Evolutionary conservation across 352 stramenopile genomes (phyloP), one percentile per base, ranked within the genome.

Genomic region (Phytophthora megakarya): DNA sequence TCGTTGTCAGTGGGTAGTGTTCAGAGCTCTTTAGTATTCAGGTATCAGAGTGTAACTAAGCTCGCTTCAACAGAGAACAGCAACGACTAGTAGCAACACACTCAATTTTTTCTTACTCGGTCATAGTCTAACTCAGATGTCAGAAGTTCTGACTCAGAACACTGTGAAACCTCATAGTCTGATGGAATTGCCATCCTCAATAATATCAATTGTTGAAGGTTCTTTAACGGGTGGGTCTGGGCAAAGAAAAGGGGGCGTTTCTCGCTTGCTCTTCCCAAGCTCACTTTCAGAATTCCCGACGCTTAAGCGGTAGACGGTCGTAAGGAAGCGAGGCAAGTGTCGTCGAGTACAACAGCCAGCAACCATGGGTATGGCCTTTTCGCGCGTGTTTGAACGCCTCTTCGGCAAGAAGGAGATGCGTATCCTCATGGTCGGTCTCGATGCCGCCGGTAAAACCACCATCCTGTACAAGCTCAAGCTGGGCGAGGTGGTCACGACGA

Each of bases 381-480:
- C 88, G 72, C 86, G 92, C 75, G 72, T 99, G 58, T 99, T 99
- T 81, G 93, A 98, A 68, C 89, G 81, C 71, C 89, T 99, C 65
- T 99, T 99, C 83, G 97, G 97, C 52, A 98, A 93, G 70, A 99
- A 99, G 75, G 97, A 99, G 88, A 97, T 99, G 58, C 92, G 98
- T 61, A 99, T 99, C 75, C 81, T 99, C 16, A 99, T 99, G 86
- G 80, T 99, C 11, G 98, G 98, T 59, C 88, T 99, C 23, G 98
- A 99, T 76, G 98, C 98, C 80, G 97, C 98, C 23, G 98, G 98
- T 28, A 46, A 58, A 48, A 58, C 50, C n/a, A 58, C 50, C 22
- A 58, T 58, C 18, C 26, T 58, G 37, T 58, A 58, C 50, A 58
- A 58, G n/a, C 50, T 58, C 19, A 58, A 58, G 37, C 50, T 58